phyloP scores from a whole-genome alignment of 805 yeast species.

The Yueomyces sinensis region DNA sequence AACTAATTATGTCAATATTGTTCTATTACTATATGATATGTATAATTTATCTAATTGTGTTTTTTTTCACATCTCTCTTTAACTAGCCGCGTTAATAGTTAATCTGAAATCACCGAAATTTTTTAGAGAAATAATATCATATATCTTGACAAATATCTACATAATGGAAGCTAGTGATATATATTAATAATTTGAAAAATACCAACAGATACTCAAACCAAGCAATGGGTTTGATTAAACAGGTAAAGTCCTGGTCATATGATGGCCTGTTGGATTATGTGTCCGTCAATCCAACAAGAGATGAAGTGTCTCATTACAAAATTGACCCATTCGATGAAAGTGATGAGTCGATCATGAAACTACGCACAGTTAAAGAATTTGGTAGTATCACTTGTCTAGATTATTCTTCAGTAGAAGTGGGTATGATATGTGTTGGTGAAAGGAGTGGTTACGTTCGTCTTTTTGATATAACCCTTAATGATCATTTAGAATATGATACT shows the following conservation, averaged over 20 bases:
- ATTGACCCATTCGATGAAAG: slow-evolving; percentile 36
- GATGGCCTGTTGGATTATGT: slow-evolving; percentile 26
- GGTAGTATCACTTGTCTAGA: slow-evolving; percentile 55
- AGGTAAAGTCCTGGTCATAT: slow-evolving; percentile 21
- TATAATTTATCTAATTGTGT: no score
- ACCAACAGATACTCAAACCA: no score
- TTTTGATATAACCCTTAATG: slow-evolving; percentile 37
- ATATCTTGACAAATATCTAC: no score
- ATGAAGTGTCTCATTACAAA: slow-evolving; percentile 57
- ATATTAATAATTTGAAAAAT: no score
- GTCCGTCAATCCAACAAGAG: slow-evolving; percentile 67
- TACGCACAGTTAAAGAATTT: slow-evolving; percentile 48
- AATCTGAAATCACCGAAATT: no score
- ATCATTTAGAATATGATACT: slow-evolving; percentile 7
- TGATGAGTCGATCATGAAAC: slow-evolving; percentile 39
- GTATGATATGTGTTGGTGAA: slow-evolving; percentile 63
- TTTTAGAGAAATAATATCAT: no score
- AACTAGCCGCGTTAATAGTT: no score
- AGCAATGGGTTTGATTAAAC: slow-evolving; percentile 23
- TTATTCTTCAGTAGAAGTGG: slow-evolving; percentile 41
- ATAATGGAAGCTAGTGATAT: no score
- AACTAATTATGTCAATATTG: no score
- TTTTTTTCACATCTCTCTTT: no score
- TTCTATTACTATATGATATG: no score
- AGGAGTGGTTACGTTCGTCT: slow-evolving; percentile 52